phyloP scores from a whole-genome alignment of 1,284 basidiomycete species.

The Ustilago loliicola region DNA sequence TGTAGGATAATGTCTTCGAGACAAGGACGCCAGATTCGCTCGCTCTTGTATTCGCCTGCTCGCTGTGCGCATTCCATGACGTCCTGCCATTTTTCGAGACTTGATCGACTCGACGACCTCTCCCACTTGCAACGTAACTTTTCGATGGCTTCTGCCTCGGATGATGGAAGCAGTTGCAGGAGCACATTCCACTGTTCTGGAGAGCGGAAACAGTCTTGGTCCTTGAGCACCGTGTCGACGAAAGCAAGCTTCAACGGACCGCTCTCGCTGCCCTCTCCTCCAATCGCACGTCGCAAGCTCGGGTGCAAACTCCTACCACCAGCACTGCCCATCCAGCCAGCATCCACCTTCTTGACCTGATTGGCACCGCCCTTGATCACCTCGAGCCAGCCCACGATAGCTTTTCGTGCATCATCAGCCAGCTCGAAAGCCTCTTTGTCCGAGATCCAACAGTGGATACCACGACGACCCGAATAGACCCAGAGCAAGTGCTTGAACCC shows the following conservation, averaged over 20 bases:
- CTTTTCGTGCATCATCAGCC: slow-evolving; percentile 89
- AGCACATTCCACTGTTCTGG: slow-evolving; percentile 82
- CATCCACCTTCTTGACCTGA: slow-evolving; percentile 85
- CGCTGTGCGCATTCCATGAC: slow-evolving; percentile 71
- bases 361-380: slow-evolving; percentile 84
- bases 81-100: slow-evolving; percentile 81
- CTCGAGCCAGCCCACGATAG: slow-evolving; percentile 87
- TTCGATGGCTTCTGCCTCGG: slow-evolving; percentile 58
- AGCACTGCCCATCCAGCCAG: slow-evolving; percentile 71
- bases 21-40: slow-evolving; percentile 60
- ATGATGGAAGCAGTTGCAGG: slow-evolving; percentile 79
- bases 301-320: slow-evolving; percentile 75
- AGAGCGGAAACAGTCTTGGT: slow-evolving; percentile 87
- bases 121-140: slow-evolving; percentile 78
- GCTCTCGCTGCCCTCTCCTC: slow-evolving; percentile 67
- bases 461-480: slow-evolving; percentile 98
- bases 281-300: slow-evolving; percentile 64
- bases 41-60: slow-evolving; percentile 65
- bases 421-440: slow-evolving; percentile 88
- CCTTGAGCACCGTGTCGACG: slow-evolving; percentile 79
- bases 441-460: slow-evolving; percentile 98
- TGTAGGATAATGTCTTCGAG: slow-evolving; percentile 88
- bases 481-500: slow-evolving; percentile 85
- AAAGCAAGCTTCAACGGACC: slow-evolving; percentile 77
- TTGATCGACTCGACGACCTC: slow-evolving; percentile 74